Percentiles rank a stretch among this genome's conserved stretches.
These are phyloP conservation scores for Ustilago tritici DNA, from an alignment of 1,284 basidiomycete species.

Conservation along the genomic window DNA sequence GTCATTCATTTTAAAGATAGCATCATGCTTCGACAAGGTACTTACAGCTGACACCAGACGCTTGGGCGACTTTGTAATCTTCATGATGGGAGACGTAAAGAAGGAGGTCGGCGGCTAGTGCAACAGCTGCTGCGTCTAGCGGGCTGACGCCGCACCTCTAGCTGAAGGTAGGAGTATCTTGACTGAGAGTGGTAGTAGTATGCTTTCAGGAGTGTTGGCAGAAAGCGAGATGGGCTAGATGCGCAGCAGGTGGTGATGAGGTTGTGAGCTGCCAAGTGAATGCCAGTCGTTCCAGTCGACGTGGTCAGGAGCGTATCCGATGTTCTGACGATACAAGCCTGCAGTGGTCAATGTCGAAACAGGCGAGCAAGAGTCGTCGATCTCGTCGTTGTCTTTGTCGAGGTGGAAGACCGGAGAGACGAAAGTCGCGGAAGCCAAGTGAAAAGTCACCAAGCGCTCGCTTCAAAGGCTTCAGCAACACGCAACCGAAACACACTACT, in stretches of 20 bases:
- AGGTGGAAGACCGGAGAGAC: neutral
- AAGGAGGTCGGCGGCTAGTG: constrained; percentile 1
- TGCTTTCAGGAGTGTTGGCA: neutral
- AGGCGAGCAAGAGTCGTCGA: constrained; percentile 1
- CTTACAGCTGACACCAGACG: constrained; percentile 64
- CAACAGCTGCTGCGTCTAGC: constrained; percentile 15
- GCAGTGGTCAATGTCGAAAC: neutral
- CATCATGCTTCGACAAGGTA: neutral
- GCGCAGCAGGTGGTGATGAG: neutral
- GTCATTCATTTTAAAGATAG: neutral
- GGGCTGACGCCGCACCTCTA: constrained; percentile 24
- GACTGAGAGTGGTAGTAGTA: neutral
- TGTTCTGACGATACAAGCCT: neutral
- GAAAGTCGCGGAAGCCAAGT: constrained; percentile 5
- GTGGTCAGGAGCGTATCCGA: neutral
- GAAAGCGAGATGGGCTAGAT: neutral
- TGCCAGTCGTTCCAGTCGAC: neutral
- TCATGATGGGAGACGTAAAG: constrained; percentile 46
- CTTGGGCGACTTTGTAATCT: constrained; percentile 69
- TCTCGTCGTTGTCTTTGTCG: constrained; percentile 6
- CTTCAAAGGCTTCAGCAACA: constrained; percentile 1
- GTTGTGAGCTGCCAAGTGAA: neutral
- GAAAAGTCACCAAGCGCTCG: neutral
- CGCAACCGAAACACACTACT: constrained; percentile 3
- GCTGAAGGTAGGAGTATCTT: neutral